These are phyloP conservation scores for Fistulinella staudtii DNA, from an alignment of 1,284 basidiomycete genomes.

Conservation along the genomic window DNA sequence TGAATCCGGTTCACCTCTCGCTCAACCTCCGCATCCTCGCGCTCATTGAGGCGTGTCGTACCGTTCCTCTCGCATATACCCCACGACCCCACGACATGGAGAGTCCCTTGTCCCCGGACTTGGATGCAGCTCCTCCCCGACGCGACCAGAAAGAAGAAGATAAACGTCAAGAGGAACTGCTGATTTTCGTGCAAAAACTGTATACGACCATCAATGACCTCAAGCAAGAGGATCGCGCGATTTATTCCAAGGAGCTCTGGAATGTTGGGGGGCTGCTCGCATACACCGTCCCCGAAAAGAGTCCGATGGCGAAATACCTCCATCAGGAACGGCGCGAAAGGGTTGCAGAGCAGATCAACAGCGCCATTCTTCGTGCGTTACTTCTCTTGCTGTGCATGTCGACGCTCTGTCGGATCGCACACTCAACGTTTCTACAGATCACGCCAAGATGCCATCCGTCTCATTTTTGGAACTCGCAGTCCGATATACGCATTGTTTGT, in stretches of 20 bases:
- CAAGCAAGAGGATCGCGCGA: constrained; percentile 48
- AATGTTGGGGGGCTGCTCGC: constrained; percentile 74
- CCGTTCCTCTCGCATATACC: constrained; percentile 52
- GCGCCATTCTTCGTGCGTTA: constrained; percentile 74
- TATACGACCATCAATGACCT: constrained; percentile 54
- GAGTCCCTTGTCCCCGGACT: constrained; percentile 7
- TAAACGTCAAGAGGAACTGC: constrained; percentile 39
- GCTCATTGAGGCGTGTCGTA: constrained; percentile 80
- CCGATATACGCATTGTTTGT: constrained; percentile 57
- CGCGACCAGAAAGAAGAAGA: constrained; percentile 32
- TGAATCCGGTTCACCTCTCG: constrained; percentile 67
- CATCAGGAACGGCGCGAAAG: constrained; percentile 68
- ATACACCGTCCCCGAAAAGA: constrained; percentile 70
- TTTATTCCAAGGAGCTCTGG: constrained; percentile 65
- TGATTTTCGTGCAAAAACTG: constrained; percentile 60
- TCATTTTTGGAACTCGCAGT: constrained; percentile 60
- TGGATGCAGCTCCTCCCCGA: constrained; percentile 7
- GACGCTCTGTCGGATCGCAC: constrained; percentile 1
- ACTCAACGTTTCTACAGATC: constrained; percentile 40
- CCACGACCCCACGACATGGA: constrained; percentile 4
- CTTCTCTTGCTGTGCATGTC: neutral
- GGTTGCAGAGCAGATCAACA: constrained; percentile 83
- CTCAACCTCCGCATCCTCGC: constrained; percentile 81
- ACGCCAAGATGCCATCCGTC: constrained; percentile 46
- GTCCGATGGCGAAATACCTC: constrained; percentile 66